Percentiles rank a stretch among this genome's conserved stretches.
Evolutionary conservation across 169 alveolate species (phyloP).

Genomic region (Cryptosporidium meleagridis): DNA sequence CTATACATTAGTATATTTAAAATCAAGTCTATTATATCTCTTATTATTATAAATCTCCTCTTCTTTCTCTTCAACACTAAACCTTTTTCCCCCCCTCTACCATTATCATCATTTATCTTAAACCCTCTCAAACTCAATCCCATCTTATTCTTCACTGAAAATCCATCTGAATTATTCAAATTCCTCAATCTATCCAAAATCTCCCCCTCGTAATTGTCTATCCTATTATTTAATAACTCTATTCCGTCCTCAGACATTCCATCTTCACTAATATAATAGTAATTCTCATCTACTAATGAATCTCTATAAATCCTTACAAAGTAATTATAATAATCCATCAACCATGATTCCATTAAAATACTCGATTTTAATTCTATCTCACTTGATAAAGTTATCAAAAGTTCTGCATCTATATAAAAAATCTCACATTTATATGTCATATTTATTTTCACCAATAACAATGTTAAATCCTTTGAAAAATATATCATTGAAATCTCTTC

Average conservation of each 20-base stretch:
- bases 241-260: background rate
- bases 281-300: background rate
- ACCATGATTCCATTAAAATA: background rate
- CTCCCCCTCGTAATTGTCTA: background rate
- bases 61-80: background rate
- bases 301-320: background rate
- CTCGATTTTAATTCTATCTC: background rate
- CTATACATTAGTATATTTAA: constrained; percentile 2
- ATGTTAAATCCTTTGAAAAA: background rate
- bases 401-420: background rate
- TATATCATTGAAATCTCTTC: constrained; percentile 30
- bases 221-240: background rate
- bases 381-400: background rate
- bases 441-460: background rate
- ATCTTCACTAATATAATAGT: background rate
- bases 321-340: background rate
- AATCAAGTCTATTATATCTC: constrained; percentile 1
- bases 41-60: background rate
- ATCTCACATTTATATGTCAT: background rate
- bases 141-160: background rate
- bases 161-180: too few species aligned
- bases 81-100: too few species aligned
- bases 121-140: background rate
- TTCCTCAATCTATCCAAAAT: background rate
- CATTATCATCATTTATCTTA: background rate